Conservation (phyloP, 306 rosid species). For the Calophaca sinica region DNA sequence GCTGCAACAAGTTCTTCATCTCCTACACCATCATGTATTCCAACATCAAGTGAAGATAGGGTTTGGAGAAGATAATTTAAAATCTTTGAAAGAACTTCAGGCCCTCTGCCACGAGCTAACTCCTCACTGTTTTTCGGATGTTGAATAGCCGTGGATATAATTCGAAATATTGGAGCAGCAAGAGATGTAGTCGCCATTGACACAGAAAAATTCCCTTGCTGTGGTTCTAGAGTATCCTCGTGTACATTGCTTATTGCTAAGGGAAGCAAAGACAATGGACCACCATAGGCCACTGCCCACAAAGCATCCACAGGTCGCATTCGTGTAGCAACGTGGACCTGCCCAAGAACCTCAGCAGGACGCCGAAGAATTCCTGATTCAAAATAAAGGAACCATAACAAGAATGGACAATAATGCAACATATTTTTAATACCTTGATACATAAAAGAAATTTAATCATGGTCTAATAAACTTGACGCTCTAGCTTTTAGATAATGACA, state of each 20-base stretch:
- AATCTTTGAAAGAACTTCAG: slow-evolving; percentile 95
- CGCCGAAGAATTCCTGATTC: slow-evolving; percentile 83
- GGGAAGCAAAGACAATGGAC: slow-evolving; percentile 96
- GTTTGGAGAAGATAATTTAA: slow-evolving; percentile 84
- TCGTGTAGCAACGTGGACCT: slow-evolving; percentile 90
- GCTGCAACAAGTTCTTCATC: slow-evolving; percentile 97
- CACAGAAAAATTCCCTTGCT: slow-evolving; percentile 62
- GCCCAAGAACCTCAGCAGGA: slow-evolving; percentile 99
- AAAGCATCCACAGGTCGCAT: slow-evolving; percentile 83
- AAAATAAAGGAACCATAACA: slow-evolving; percentile 43
- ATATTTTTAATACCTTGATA: slow-evolving; percentile 37
- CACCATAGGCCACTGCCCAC: slow-evolving; percentile 98
- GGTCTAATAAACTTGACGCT: slow-evolving; percentile 21
- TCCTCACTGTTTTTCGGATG: slow-evolving; percentile 91
- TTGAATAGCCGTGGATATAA: slow-evolving; percentile 75
- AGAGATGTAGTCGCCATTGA: slow-evolving; percentile 81
- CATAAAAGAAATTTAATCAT: slow-evolving; percentile 39
- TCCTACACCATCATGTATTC: slow-evolving; percentile 72
- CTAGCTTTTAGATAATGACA: slow-evolving; percentile 34
- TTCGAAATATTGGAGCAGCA: slow-evolving; percentile 85
- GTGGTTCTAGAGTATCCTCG: slow-evolving; percentile 82
- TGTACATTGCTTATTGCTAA: slow-evolving; percentile 74
- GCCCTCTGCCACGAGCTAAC: slow-evolving; percentile 81
- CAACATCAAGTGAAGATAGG: slow-evolving; percentile 74
- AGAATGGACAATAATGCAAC: slow-evolving; percentile 42